Evolutionary conservation across 2,329 filamentous ascomycete genomes (phyloP).

Genomic region (Hypocreales sp.): DNA sequence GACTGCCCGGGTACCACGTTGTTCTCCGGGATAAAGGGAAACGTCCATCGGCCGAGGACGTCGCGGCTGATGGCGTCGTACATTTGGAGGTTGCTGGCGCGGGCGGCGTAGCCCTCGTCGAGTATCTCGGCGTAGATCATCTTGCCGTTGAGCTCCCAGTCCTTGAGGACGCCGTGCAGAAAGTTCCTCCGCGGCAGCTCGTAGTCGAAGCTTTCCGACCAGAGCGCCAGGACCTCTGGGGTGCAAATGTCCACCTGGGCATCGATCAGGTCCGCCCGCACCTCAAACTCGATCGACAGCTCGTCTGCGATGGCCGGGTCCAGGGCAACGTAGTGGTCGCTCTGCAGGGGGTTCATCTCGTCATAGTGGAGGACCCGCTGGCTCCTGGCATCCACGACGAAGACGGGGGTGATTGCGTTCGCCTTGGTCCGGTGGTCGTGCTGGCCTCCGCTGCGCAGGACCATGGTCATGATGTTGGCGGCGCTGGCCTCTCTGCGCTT

Average conservation of each 20-base stretch:
- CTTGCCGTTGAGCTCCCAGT: slow-evolving; percentile 93
- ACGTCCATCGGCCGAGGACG: slow-evolving; percentile 74
- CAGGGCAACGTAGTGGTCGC: slow-evolving; percentile 51
- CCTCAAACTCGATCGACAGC: slow-evolving; percentile 56
- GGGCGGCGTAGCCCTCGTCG: slow-evolving; percentile 68
- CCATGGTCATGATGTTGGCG: slow-evolving; percentile 95
- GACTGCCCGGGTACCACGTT: slow-evolving; percentile 67
- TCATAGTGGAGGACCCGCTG: slow-evolving; percentile 87
- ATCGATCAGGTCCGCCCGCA: slow-evolving; percentile 80
- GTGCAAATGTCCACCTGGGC: slow-evolving; percentile 96
- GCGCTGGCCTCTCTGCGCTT: slow-evolving; percentile 70
- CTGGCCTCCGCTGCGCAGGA: slow-evolving; percentile 63
- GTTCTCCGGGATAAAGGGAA: slow-evolving; percentile 77
- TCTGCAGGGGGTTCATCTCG: slow-evolving; percentile 60
- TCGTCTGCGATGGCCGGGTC: slow-evolving; percentile 66
- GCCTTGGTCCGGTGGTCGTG: slow-evolving; percentile 60
- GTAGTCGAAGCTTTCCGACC: slow-evolving; percentile 97
- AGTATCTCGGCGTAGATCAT: slow-evolving; percentile 87
- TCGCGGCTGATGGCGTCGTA: slow-evolving; percentile 85
- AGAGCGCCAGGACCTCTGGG: slow-evolving; percentile 82
- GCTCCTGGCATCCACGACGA: slow-evolving; percentile 68
- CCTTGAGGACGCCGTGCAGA: slow-evolving; percentile 82
- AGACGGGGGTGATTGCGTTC: slow-evolving; percentile 62
- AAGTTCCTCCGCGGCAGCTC: slow-evolving; percentile 81
- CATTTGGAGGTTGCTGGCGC: slow-evolving; percentile 71